phyloP scores from a whole-genome alignment of 2,329 filamentous ascomycete species.

The Scedosporium dehoogii region DNA sequence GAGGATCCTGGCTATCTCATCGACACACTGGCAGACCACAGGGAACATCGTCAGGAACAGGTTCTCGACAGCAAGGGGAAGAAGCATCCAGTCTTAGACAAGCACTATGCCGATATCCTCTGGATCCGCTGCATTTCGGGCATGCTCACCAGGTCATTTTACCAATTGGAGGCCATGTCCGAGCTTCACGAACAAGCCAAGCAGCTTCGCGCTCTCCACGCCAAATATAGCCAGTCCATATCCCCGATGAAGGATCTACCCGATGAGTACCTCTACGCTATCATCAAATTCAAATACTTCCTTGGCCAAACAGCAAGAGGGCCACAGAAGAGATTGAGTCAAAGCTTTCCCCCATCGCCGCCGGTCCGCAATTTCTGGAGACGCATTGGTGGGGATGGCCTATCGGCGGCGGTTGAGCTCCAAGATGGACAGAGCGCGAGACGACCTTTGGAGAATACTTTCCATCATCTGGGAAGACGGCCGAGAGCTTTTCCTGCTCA shows the following conservation, averaged over 20 bases:
- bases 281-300: conserved; percentile 30
- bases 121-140: conserved; percentile 28
- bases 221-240: conserved; percentile 21
- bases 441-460: conserved; percentile 25
- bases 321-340: conserved; percentile 15
- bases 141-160: conserved; percentile 21
- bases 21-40: conserved; percentile 27
- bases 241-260: conserved; percentile 19
- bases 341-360: conserved; percentile 26
- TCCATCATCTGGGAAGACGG: conserved; percentile 25
- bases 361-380: conserved; percentile 25
- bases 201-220: conserved; percentile 19
- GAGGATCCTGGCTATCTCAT: conserved; percentile 51
- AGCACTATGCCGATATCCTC: conserved; percentile 15
- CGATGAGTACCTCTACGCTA: conserved; percentile 20
- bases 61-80: conserved; percentile 27
- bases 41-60: conserved; percentile 35
- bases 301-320: conserved; percentile 23
- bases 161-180: conserved; percentile 26
- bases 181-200: conserved; percentile 23
- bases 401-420: conserved; percentile 10
- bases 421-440: conserved; percentile 13
- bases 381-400: conserved; percentile 14
- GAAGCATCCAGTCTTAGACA: conserved; percentile 16
- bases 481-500: conserved; percentile 18